These are phyloP conservation scores for Exophiala alcalophila DNA, from an alignment of 2,329 filamentous ascomycete species.

Conservation along the genomic window DNA sequence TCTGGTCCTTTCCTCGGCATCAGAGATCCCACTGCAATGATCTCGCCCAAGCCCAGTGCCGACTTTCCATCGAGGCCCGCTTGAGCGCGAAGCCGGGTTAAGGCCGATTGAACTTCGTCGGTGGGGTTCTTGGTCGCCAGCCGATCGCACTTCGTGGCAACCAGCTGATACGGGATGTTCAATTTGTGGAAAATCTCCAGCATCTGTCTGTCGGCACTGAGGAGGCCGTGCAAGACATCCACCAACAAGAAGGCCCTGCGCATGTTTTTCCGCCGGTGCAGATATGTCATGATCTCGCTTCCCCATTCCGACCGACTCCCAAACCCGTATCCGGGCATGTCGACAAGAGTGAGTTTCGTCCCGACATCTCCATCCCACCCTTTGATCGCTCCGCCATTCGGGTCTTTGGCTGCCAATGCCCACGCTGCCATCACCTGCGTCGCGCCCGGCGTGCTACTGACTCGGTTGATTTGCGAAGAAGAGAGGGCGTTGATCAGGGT, in stretches of 20 bases:
- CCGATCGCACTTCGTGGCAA: conserved; percentile 66
- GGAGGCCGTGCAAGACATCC: conserved; percentile 62
- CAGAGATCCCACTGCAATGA: conserved; percentile 28
- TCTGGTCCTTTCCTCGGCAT: conserved; percentile 44
- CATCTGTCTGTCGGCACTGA: conserved; percentile 57
- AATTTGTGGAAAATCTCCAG: conserved; percentile 54
- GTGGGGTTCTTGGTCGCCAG: conserved; percentile 38
- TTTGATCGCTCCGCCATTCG: conserved; percentile 32
- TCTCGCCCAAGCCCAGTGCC: conserved; percentile 33
- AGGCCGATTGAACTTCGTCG: conserved; percentile 19
- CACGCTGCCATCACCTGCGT: conserved; percentile 67
- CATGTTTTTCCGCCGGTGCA: conserved; percentile 60
- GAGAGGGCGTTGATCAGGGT: conserved; percentile 65
- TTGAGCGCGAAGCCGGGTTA: conserved; percentile 12
- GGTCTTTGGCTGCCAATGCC: conserved; percentile 52
- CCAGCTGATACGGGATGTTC: conserved; percentile 62
- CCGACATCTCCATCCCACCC: conserved; percentile 33
- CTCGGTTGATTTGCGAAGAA: conserved; percentile 29
- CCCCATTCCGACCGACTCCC: conserved; percentile 63
- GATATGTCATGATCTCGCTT: conserved; percentile 65
- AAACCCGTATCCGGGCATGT: conserved; percentile 70
- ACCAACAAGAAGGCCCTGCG: conserved; percentile 63
- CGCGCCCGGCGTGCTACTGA: conserved; percentile 52
- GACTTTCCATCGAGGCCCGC: conserved; percentile 10
- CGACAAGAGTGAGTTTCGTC: conserved; percentile 58